Evolutionary conservation across 192 early-diverging fungal species (phyloP).

Genomic region (Linnemannia elongata): DNA sequence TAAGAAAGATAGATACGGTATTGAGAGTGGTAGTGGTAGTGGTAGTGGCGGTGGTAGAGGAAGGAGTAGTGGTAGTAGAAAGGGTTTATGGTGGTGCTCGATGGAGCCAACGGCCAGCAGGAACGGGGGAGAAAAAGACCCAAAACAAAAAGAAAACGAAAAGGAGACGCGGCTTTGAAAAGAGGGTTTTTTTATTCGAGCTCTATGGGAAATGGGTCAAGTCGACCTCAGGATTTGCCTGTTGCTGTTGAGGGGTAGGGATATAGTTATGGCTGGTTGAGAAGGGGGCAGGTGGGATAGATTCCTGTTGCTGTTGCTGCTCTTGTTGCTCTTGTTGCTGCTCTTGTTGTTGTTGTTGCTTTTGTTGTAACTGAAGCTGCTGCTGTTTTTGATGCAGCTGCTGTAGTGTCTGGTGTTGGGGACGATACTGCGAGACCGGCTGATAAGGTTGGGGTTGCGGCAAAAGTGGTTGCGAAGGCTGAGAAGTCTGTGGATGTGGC

Average conservation of each 20-base stretch:
- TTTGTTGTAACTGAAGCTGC: constrained; percentile 5
- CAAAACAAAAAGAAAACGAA: background rate
- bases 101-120: constrained; percentile 1
- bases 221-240: constrained; percentile 33
- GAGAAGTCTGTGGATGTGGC: background rate
- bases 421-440: constrained; percentile 21
- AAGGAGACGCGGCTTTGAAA: background rate
- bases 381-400: constrained; percentile 30
- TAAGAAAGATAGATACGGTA: background rate
- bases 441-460: constrained; percentile 17
- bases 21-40: background rate
- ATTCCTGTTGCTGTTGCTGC: background rate
- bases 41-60: background rate
- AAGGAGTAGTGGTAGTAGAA: background rate
- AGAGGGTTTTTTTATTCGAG: background rate
- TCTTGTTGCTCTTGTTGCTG: background rate
- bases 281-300: background rate
- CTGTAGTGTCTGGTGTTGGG: constrained; percentile 25
- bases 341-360: background rate
- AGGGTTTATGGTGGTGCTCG: background rate
- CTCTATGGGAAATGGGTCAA: constrained; percentile 28
- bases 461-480: background rate
- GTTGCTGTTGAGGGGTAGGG: constrained; percentile 24
- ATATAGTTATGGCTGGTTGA: background rate
- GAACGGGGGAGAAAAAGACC: background rate